Base-by-base conservation (phyloP, 805 yeast genomes). In the Tetrapisispora pingtungensis region DNA sequence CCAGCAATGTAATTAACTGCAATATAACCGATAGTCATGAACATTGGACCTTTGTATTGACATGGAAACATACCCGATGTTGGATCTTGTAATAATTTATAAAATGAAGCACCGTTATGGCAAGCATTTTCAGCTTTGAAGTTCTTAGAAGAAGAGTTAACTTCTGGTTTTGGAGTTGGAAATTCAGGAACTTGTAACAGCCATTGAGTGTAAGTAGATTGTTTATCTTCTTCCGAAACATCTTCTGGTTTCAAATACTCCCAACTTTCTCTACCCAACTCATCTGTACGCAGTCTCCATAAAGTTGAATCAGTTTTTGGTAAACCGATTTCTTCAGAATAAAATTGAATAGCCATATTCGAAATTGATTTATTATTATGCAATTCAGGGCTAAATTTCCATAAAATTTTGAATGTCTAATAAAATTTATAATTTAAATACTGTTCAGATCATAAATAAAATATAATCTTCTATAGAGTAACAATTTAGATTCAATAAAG, bases 21-120 rank as follows among this genome's bases (percentile, higher is more conserved):
- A 22, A 93, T 78, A 54, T 82, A 85, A 1, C 98, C 97, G 46
- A 89, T 81, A 0, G 93, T 78, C 86, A 93, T 80, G 63, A 93
- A 93, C 96, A 90, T 89, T 3, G 99, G 99, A 2, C 99, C 99
- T 50, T 88, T 88, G 58, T 93, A 93, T 59, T 86, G 95, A 55
- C 83, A 78, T 1, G 97, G 96, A 66, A 90, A 85, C 7, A 80
- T 77, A 0, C 98, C 99, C n/a, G 81, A 75, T 1, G 68, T 63
- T 22, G 74, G 72, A 44, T 84, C 90, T 59, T 93, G 97, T n/a
- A 90, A 55, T 7, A 70, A 58, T 26, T 73, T 57, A 43, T 85
- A 75, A 56, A 85, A 88, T 1, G 73, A 69, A 3, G 89, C 90
- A 18, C 90, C 93, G 50, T 84, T 81, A 35, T 70, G 61, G 1